Evolutionary conservation across 75 land plant genomes (phyloP), one percentile per base, ranked within the genome.

Genomic region (Adiantum capillusveneris): DNA sequence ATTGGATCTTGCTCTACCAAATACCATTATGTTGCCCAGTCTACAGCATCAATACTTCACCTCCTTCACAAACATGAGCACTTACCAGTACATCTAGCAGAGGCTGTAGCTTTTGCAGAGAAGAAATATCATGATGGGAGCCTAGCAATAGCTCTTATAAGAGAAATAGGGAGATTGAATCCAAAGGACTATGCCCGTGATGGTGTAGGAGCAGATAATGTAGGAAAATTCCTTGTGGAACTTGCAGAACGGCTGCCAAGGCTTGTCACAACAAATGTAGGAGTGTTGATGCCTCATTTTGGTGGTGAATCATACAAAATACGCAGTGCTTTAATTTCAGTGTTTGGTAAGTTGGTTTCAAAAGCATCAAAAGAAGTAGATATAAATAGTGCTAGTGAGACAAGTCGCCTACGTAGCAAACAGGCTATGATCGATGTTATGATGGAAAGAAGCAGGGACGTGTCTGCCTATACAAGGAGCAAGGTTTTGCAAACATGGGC

Each of bases 221-320:
- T 95, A 19, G 91, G 91, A 1, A 70, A 81, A 17, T 87, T 95
- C 56, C 84, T 95, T 26, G 85, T 84, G 19, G 99, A 92, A 56
- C 81, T 95, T 53, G 82, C 99, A 63, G 92, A 84, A 39, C 68
- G 79, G 1, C 31, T 79, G 42, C 99, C 99, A 51, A 95, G 83
- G 66, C 72, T 95, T 46, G 51, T 95, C 44, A 58, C 89, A 9
- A 80, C 73, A 7, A 95, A 95, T 69, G 63, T 95, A 44, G 97
- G 99, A 11, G 42, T 95, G 16, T 51, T 95, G 63, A 71, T 84
- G n/a, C 86, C 89, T 1, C 97, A 95, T 60, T 82, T 95, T 71
- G 99, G 87, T 25, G 97, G 99, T 29, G 93, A 95, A 51, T 86
- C 99, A 11, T 87, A 95, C 63, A 90, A 90, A 65, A 87, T 95